Percentiles rank a stretch among this genome's conserved stretches.
Conservation (phyloP, 2,329 filamentous ascomycete genomes). For the Aspergillus alliaceus region DNA sequence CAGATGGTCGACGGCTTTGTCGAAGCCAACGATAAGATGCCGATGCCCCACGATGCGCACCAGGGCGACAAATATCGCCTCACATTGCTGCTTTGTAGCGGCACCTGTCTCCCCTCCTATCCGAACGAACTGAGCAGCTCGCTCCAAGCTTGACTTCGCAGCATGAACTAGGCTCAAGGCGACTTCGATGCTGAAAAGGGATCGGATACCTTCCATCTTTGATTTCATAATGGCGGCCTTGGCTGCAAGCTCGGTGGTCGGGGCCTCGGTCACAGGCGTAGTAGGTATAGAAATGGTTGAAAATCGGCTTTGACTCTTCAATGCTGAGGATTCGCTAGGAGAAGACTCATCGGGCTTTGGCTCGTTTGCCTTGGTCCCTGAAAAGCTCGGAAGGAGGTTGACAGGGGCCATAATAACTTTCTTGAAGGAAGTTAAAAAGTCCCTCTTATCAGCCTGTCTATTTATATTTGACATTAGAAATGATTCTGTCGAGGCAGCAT, state of each 20-base stretch:
- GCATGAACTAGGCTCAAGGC: conserved; percentile 85
- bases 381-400: conserved; percentile 75
- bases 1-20: conserved; percentile 87
- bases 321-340: conserved; percentile 17
- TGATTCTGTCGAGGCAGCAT: conserved; percentile 86
- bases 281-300: conserved; percentile 39
- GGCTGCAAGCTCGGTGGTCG: conserved; percentile 87
- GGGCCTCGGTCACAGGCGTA: conserved; percentile 60
- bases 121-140: conserved; percentile 77
- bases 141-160: conserved; percentile 83
- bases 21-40: conserved; percentile 90
- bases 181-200: conserved; percentile 93
- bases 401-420: conserved; percentile 99
- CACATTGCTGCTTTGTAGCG: conserved; percentile 84
- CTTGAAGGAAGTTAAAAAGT: conserved; percentile 94
- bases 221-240: conserved; percentile 98
- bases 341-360: conserved; percentile 25
- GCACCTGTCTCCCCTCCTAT: conserved; percentile 78
- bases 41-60: conserved; percentile 80
- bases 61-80: conserved; percentile 81
- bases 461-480: conserved; percentile 97
- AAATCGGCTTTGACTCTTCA: conserved; percentile 37
- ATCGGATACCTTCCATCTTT: conserved; percentile 88
- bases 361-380: conserved; percentile 58
- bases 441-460: conserved; percentile 90